A percentile compares a stretch with the other conserved stretches of the same genome.
Conservation (phyloP, 1,284 basidiomycete species). For the Puccinia horiana region DNA sequence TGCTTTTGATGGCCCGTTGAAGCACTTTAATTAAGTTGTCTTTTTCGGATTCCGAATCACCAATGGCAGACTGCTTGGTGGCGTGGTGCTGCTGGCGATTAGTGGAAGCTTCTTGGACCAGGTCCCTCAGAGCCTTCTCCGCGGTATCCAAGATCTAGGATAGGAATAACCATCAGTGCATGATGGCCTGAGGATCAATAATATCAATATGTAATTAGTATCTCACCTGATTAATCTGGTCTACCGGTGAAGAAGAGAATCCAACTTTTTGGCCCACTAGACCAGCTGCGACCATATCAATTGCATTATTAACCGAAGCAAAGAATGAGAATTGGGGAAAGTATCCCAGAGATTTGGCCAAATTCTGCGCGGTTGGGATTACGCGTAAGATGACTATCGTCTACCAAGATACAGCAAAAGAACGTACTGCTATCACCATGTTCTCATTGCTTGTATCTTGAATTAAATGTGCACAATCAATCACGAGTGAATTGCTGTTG, state of each 20-base stretch:
- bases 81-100: neutral
- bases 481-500: conserved; percentile 69
- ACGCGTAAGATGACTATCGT: neutral
- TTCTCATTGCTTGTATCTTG: conserved; percentile 69
- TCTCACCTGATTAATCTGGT: conserved; percentile 71
- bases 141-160: neutral
- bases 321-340: conserved; percentile 87
- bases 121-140: conserved; percentile 17
- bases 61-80: neutral
- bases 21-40: neutral
- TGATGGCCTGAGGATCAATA: neutral
- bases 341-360: conserved; percentile 63
- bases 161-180: neutral
- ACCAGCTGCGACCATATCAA: conserved; percentile 89
- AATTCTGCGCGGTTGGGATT: conserved; percentile 40
- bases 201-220: neutral
- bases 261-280: conserved; percentile 95
- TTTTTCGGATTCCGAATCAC: neutral
- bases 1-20: neutral
- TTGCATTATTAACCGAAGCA: conserved; percentile 77
- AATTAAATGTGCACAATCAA: conserved; percentile 78
- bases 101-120: conserved; percentile 2
- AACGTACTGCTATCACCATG: conserved; percentile 19
- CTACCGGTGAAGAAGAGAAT: conserved; percentile 75
- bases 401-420: neutral